These are phyloP conservation scores for Cutaneotrichosporon sp. DNA, from an alignment of 1,284 basidiomycete species.

Conservation along the genomic window DNA sequence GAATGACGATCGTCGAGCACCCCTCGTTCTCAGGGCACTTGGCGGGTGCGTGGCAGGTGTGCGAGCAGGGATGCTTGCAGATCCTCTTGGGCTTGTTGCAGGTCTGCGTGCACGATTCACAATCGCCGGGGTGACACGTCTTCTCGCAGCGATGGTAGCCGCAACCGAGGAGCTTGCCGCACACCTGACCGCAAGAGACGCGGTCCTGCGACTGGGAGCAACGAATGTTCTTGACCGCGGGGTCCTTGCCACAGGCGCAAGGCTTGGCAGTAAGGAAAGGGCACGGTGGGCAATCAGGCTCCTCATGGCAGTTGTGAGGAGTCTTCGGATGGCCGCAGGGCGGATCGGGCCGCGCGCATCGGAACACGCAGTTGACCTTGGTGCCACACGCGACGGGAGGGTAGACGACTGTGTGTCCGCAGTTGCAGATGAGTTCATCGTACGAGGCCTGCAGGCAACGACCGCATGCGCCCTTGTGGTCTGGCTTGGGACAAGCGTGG, in stretches of 20 bases:
- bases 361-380: slow-evolving; percentile 70
- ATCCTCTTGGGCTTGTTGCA: slow-evolving; percentile 80
- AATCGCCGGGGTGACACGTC: slow-evolving; percentile 72
- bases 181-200: slow-evolving; percentile 75
- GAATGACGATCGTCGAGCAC: slow-evolving; percentile 62
- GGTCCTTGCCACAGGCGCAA: slow-evolving; percentile 85
- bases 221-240: slow-evolving; percentile 56
- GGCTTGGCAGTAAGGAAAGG: slow-evolving; percentile 70
- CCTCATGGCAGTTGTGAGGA: slow-evolving; percentile 75
- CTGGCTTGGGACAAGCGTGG: slow-evolving; percentile 69
- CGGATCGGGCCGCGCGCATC: slow-evolving; percentile 69
- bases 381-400: slow-evolving; percentile 68
- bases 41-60: slow-evolving; percentile 79
- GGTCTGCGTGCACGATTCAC: slow-evolving; percentile 68
- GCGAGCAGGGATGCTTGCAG: slow-evolving; percentile 73
- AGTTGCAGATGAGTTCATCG: slow-evolving; percentile 81
- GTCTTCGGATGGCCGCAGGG: slow-evolving; percentile 76
- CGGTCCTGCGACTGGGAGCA: slow-evolving; percentile 70
- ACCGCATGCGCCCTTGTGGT: slow-evolving; percentile 77
- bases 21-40: slow-evolving; percentile 74
- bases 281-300: slow-evolving; percentile 73
- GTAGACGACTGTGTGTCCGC: slow-evolving; percentile 68
- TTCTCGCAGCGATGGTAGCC: slow-evolving; percentile 82
- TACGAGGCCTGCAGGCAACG: slow-evolving; percentile 81
- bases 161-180: slow-evolving; percentile 73